Conservation (phyloP, 2,329 filamentous ascomycete genomes). For the Hyphodiscus sp. region DNA sequence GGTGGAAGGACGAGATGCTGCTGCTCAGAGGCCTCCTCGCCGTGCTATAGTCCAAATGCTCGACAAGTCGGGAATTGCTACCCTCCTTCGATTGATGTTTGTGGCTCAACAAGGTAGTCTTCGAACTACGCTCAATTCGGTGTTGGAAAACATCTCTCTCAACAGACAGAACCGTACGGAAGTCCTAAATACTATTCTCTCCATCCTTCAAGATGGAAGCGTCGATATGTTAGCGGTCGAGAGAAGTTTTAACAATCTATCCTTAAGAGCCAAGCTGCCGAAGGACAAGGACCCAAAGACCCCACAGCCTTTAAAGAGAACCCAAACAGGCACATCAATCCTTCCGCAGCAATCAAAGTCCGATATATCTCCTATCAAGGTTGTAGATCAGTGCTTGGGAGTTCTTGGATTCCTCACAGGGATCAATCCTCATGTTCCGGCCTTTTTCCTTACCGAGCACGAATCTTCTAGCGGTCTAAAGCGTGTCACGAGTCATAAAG, state of each 20-base stretch:
- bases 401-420: conserved; percentile 77
- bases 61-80: conserved; percentile 91
- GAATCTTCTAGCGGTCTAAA: conserved; percentile 75
- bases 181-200: conserved; percentile 84
- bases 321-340: conserved; percentile 50
- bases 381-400: conserved; percentile 90
- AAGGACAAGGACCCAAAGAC: conserved; percentile 63
- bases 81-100: conserved; percentile 97
- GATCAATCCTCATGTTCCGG: conserved; percentile 80
- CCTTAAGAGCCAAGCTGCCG: conserved; percentile 79
- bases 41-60: conserved; percentile 92
- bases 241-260: conserved; percentile 89
- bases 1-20: conserved; percentile 26
- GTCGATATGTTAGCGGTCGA: conserved; percentile 90
- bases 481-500: conserved; percentile 70
- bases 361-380: conserved; percentile 87
- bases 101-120: conserved; percentile 86
- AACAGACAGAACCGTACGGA: conserved; percentile 95
- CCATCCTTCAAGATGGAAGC: conserved; percentile 93
- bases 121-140: conserved; percentile 74
- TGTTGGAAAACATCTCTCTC: conserved; percentile 87
- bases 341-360: conserved; percentile 54
- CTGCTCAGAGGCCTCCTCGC: conserved; percentile 54
- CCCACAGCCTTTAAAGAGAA: conserved; percentile 72
- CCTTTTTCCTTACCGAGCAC: conserved; percentile 91